Evolutionary conservation across 2,329 filamentous ascomycete species (phyloP), one percentile per base, ranked within the genome.

Genomic region (Sodiomyces alkalinus): DNA sequence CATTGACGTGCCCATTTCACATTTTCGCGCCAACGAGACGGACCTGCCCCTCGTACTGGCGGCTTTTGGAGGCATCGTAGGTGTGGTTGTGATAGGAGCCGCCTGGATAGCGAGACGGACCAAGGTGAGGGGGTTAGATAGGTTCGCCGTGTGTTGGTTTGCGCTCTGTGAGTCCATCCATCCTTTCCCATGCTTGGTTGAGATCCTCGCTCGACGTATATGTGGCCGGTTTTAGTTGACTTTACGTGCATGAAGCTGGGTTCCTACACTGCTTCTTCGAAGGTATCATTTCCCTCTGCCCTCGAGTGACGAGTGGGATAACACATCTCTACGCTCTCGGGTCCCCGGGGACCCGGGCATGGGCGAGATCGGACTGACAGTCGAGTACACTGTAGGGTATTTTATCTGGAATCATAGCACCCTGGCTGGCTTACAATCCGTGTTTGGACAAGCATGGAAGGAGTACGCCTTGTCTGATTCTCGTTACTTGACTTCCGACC

Each of bases 381-480:
- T 23, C 12, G 10, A n/a, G n/a, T n/a, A n/a, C n/a, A n/a, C n/a
- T n/a, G n/a, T 23, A 74, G 71, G 76, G 20, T 92, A 92, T 51
- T 92, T 83, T 47, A 64, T 85, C 36, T 51, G 68, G 37, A 72
- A 86, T 47, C 77, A 81, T 48, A 53, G 58, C 14, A 58, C 55
- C 15, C 64, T 93, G 47, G 70, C 74, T 0, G 58, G 66, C 8
- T 70, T 70, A 34, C 76, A 83, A 47, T 73, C 75, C 30, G 55
- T 90, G 6, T 77, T 86, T 32, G 81, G 77, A 3, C 82, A 93
- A 56, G 60, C 92, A 24, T 93, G 85, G 85, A 93, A 93, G 48
- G 85, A 93, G 52, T 93, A 93, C 48, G 67, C 80, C 3, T 64
- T 86, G 19, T 86, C 80, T 3, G 85, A 93, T 55, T 92, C 83